Evolutionary conservation across 177 flowering plant species (phyloP).

Genomic region (Vitis hybrid): DNA sequence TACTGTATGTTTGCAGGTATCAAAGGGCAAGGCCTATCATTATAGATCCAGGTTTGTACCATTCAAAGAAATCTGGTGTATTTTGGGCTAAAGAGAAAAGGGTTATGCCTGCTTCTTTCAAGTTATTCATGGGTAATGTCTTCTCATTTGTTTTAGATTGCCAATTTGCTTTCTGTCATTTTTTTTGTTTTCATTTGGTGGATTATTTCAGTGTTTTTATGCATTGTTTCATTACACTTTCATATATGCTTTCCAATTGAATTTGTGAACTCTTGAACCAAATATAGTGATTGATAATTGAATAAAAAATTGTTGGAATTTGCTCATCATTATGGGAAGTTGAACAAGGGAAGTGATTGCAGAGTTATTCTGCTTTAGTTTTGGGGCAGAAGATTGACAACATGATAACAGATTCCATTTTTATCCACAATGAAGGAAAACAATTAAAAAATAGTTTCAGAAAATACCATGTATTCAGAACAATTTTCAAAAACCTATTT

Average conservation of each 20-base stretch:
- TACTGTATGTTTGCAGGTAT: slow-evolving; percentile 34
- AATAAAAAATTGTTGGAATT: not conserved
- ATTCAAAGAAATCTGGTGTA: slow-evolving; percentile 67
- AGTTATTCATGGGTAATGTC: slow-evolving; percentile 66
- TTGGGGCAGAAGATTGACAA: not conserved
- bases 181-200: not conserved
- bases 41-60: slow-evolving; percentile 85
- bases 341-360: not conserved
- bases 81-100: slow-evolving; percentile 84
- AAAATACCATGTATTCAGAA: no score
- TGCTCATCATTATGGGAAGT: not conserved
- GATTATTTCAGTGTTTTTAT: not conserved
- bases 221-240: not conserved
- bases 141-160: slow-evolving; percentile 4
- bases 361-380: not conserved
- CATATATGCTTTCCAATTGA: not conserved
- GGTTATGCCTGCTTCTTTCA: slow-evolving; percentile 81
- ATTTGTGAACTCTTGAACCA: not conserved
- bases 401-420: not conserved
- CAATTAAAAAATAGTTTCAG: no score
- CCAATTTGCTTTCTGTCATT: not conserved
- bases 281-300: not conserved
- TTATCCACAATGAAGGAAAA: not conserved
- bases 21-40: slow-evolving; percentile 81
- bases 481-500: no score